Evolutionary conservation across 2,329 filamentous ascomycete genomes (phyloP).

Genomic region (Drechslerella dactyloides): DNA sequence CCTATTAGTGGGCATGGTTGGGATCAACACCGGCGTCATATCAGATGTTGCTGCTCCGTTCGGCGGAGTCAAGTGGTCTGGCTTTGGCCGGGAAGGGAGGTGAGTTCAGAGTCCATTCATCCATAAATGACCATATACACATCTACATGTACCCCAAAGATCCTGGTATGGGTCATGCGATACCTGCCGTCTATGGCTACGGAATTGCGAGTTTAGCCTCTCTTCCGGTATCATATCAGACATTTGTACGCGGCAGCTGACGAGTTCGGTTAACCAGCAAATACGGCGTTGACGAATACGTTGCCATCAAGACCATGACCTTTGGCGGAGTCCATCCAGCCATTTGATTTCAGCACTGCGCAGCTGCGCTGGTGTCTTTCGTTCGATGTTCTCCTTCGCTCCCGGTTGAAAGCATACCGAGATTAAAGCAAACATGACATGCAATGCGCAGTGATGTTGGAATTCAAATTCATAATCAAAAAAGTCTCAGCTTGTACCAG

Average conservation of each 20-base stretch:
- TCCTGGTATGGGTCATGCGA: too few relatives aligned
- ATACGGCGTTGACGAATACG: constrained; percentile 79
- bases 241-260: constrained; percentile 17
- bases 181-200: constrained; percentile 4
- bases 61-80: constrained; percentile 81
- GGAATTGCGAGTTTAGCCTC: neutral
- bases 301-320: constrained; percentile 73
- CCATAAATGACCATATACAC: neutral
- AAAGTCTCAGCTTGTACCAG: too few relatives aligned
- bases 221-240: too few relatives aligned
- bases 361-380: neutral
- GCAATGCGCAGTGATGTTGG: too few relatives aligned
- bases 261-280: constrained; percentile 58
- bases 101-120: constrained; percentile 21
- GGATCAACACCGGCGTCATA: constrained; percentile 73
- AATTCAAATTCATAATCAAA: too few relatives aligned
- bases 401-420: neutral
- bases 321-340: constrained; percentile 54
- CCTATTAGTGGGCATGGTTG: constrained; percentile 76
- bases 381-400: constrained; percentile 8
- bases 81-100: constrained; percentile 77
- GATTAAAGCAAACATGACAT: too few relatives aligned
- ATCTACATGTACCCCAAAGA: too few relatives aligned
- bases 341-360: constrained; percentile 14
- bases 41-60: constrained; percentile 61